Evolutionary conservation across 352 stramenopile species (phyloP).

Genomic region (Pythium apleroticum): DNA sequence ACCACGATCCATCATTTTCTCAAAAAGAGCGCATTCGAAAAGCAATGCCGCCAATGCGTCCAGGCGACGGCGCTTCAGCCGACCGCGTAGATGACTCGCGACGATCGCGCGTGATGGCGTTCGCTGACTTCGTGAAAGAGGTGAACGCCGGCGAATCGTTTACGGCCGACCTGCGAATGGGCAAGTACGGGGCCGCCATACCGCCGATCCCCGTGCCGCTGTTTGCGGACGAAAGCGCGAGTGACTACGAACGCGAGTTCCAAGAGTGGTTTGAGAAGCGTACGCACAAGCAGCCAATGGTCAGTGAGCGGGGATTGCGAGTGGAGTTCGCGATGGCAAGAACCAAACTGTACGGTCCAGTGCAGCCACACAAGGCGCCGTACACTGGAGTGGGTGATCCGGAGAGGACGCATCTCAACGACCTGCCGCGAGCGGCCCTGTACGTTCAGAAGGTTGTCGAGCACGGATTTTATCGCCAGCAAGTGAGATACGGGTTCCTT

Average conservation of each 20-base stretch:
- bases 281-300: too few relatives aligned
- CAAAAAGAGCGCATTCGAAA: too few relatives aligned
- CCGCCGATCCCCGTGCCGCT: conserved; percentile 32
- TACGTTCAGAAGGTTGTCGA: not conserved
- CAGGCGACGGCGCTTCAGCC: too few relatives aligned
- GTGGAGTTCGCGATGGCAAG: not conserved
- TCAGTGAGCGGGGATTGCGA: not conserved
- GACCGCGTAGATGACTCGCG: too few relatives aligned
- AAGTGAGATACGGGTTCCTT: not conserved
- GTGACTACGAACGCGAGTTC: conserved; percentile 37
- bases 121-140: not conserved
- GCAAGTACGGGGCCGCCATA: not conserved
- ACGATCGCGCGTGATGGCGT: too few relatives aligned
- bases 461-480: not conserved
- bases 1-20: too few relatives aligned
- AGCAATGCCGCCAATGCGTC: too few relatives aligned
- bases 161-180: not conserved
- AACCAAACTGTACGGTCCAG: not conserved
- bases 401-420: not conserved
- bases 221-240: conserved; percentile 30
- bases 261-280: not conserved
- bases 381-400: not conserved
- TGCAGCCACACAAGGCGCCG: not conserved
- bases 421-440: not conserved
- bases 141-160: not conserved